These are phyloP conservation scores for Pochonia chlamydosporia DNA, from an alignment of 2,329 filamentous ascomycete genomes.

Conservation along the genomic window DNA sequence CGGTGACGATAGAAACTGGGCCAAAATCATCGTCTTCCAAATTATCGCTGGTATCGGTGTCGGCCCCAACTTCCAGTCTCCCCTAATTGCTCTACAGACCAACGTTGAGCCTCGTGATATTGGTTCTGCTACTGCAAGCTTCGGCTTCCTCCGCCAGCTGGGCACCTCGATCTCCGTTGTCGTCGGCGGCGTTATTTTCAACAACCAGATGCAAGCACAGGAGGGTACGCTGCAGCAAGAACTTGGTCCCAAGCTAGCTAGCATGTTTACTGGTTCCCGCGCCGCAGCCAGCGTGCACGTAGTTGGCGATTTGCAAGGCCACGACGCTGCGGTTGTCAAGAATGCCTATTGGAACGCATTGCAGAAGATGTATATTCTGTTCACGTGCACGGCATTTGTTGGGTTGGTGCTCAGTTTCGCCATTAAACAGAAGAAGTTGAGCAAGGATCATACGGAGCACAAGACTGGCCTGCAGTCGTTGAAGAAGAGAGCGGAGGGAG, in stretches of 20 bases:
- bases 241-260: conserved; percentile 45
- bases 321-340: conserved; percentile 36
- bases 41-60: conserved; percentile 59
- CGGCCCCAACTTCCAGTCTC: conserved; percentile 64
- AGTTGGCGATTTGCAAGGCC: conserved; percentile 44
- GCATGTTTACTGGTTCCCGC: conserved; percentile 49
- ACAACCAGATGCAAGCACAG: conserved; percentile 63
- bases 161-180: conserved; percentile 64
- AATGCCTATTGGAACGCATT: conserved; percentile 44
- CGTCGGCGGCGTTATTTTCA: conserved; percentile 72
- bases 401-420: conserved; percentile 43
- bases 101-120: conserved; percentile 57
- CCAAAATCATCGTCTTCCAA: conserved; percentile 54
- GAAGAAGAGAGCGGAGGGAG: conserved; percentile 22
- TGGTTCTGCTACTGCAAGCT: conserved; percentile 62
- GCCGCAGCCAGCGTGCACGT: conserved; percentile 56
- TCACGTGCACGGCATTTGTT: conserved; percentile 40
- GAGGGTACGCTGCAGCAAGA: conserved; percentile 38
- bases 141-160: conserved; percentile 63
- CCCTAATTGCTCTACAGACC: conserved; percentile 63
- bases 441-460: conserved; percentile 50
- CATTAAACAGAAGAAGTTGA: conserved; percentile 43
- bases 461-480: conserved; percentile 49
- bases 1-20: conserved; percentile 46
- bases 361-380: conserved; percentile 53